Evolutionary conservation across 352 stramenopile species (phyloP).

Genomic region (Pythium folliculosum): DNA sequence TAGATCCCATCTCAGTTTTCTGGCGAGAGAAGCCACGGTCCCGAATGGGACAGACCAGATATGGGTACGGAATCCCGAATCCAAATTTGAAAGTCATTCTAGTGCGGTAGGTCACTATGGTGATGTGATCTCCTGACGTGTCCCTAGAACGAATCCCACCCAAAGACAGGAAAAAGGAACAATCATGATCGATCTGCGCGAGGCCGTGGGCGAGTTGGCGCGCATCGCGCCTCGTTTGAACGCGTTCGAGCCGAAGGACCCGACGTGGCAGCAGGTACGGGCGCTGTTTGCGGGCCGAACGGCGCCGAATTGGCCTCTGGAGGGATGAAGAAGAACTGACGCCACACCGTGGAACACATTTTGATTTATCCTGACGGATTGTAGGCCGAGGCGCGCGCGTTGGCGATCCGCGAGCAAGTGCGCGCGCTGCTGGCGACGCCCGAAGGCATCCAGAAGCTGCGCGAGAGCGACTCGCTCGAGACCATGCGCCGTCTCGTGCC

Average conservation of each 20-base stretch:
- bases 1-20: neutral
- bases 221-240: slow-evolving; percentile 54
- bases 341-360: slow-evolving; percentile 18
- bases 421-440: slow-evolving; percentile 49
- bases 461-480: slow-evolving; percentile 47
- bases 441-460: slow-evolving; percentile 61
- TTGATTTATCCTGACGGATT: no score
- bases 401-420: slow-evolving; percentile 53
- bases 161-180: neutral
- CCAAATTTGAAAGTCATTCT: neutral
- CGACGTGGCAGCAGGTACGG: slow-evolving; percentile 59
- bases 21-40: neutral
- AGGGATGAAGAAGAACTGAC: neutral
- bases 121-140: neutral
- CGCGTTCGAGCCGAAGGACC: slow-evolving; percentile 56
- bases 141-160: neutral
- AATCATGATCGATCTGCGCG: slow-evolving; percentile 41
- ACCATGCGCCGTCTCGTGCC: slow-evolving; percentile 72
- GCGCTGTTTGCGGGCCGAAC: neutral
- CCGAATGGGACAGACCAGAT: neutral
- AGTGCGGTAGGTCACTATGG: slow-evolving; percentile 1
- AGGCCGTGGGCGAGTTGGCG: slow-evolving; percentile 50
- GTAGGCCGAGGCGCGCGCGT: slow-evolving; percentile 47
- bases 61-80: neutral
- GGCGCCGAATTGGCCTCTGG: neutral